Evolutionary conservation across 495 filamentous ascomycete genomes (phyloP).

Genomic region (Podospora appendiculata): DNA sequence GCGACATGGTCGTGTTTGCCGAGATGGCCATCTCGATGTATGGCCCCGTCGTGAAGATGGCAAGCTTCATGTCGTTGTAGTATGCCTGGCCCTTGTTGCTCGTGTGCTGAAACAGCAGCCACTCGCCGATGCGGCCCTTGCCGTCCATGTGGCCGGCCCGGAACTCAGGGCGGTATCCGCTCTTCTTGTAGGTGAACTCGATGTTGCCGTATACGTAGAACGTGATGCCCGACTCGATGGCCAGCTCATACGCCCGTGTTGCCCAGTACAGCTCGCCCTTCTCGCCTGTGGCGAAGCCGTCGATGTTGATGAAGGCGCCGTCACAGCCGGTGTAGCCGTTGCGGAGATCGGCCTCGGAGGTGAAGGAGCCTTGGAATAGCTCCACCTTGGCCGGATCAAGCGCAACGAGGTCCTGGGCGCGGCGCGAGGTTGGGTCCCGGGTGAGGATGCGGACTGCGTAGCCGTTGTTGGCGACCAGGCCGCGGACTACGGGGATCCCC

Average conservation of each 20-base stretch:
- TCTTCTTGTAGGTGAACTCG: conserved; percentile 39
- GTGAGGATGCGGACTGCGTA: conserved; percentile 44
- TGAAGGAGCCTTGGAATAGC: conserved; percentile 38
- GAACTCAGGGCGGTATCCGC: conserved; percentile 37
- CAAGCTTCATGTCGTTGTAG: conserved; percentile 32
- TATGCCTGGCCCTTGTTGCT: conserved; percentile 14
- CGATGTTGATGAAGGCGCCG: conserved; percentile 47
- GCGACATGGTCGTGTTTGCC: conserved; percentile 25
- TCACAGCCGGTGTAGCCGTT: conserved; percentile 35
- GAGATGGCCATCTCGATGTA: conserved; percentile 47
- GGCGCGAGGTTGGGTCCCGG: conserved; percentile 30
- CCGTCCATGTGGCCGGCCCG: conserved; percentile 46
- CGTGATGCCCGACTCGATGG: conserved; percentile 39
- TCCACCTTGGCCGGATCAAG: conserved; percentile 29
- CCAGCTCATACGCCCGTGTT: conserved; percentile 48
- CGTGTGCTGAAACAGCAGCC: conserved; percentile 34
- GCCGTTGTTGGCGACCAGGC: conserved; percentile 29
- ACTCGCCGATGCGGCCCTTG: conserved; percentile 47
- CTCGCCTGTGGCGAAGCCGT: conserved; percentile 47
- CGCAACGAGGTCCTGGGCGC: conserved; percentile 31
- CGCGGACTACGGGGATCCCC: conserved; percentile 41
- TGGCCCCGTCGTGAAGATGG: conserved; percentile 44
- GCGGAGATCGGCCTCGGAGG: conserved; percentile 36
- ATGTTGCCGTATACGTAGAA: conserved; percentile 46
- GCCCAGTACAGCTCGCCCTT: conserved; percentile 49